Evolutionary conservation across 2,329 filamentous ascomycete species (phyloP).

Genomic region (Ploettnerulaceae sp.): DNA sequence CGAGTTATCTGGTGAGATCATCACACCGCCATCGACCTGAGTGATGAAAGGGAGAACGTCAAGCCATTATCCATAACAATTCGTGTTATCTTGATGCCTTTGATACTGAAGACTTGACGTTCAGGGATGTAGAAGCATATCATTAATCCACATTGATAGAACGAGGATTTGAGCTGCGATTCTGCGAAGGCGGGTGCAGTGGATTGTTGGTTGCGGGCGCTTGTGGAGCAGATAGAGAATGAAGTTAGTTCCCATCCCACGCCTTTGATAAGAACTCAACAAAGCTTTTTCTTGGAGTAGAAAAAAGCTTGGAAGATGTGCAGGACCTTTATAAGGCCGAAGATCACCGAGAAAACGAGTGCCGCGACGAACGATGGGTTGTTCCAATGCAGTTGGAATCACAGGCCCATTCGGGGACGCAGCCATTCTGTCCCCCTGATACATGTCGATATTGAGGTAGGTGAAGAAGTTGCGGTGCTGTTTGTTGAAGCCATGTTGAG

Average conservation of each 20-base stretch:
- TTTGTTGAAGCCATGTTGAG: slow-evolving; percentile 21
- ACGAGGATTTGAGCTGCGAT: slow-evolving; percentile 42
- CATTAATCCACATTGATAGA: slow-evolving; percentile 37
- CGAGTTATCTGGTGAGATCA: slow-evolving; percentile 32
- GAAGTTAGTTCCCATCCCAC: slow-evolving; percentile 39
- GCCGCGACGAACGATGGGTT: slow-evolving; percentile 37
- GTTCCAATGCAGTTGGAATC: slow-evolving; percentile 36
- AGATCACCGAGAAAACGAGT: slow-evolving; percentile 35
- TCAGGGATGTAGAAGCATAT: slow-evolving; percentile 36
- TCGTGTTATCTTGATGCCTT: slow-evolving; percentile 38
- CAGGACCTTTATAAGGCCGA: slow-evolving; percentile 31
- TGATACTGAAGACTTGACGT: slow-evolving; percentile 33
- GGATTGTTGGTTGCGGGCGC: slow-evolving; percentile 38
- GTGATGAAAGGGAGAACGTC: slow-evolving; percentile 45
- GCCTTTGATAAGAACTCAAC: slow-evolving; percentile 43
- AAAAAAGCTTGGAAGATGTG: slow-evolving; percentile 37
- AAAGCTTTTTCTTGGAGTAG: slow-evolving; percentile 37
- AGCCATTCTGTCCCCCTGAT: slow-evolving; percentile 35
- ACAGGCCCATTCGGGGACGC: slow-evolving; percentile 36
- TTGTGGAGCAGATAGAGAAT: slow-evolving; percentile 38
- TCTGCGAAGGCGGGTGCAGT: slow-evolving; percentile 31
- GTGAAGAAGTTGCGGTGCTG: slow-evolving; percentile 16
- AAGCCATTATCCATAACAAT: slow-evolving; percentile 45
- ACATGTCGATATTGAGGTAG: slow-evolving; percentile 21
- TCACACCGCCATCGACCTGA: slow-evolving; percentile 39